A percentile compares a stretch with the other conserved stretches of the same genome.
Evolutionary conservation across 2,329 filamentous ascomycete species (phyloP).

Genomic region (Alternaria triticina): DNA sequence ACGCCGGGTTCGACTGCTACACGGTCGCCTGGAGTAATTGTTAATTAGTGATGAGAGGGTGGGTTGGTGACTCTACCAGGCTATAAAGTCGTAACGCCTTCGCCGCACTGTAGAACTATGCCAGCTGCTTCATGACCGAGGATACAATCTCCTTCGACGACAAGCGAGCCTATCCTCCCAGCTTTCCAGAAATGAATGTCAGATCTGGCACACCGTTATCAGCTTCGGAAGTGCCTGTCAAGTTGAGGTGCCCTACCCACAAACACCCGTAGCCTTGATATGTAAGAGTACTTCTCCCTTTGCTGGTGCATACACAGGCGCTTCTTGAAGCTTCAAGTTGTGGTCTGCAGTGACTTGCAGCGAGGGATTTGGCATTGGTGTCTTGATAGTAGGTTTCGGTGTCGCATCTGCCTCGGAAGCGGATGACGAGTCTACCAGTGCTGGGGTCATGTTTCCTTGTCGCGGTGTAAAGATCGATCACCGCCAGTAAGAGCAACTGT

Average conservation of each 20-base stretch:
- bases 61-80: constrained; percentile 41
- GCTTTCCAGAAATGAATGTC: constrained; percentile 74
- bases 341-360: constrained; percentile 68
- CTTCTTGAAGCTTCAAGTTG: constrained; percentile 62
- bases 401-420: constrained; percentile 4
- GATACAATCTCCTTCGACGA: constrained; percentile 68
- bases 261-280: constrained; percentile 68
- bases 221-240: background rate
- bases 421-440: background rate
- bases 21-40: constrained; percentile 58
- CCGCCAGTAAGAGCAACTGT: background rate
- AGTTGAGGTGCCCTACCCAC: constrained; percentile 55
- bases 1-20: constrained; percentile 72
- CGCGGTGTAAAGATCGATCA: background rate
- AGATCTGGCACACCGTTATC: constrained; percentile 52
- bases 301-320: constrained; percentile 62
- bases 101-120: constrained; percentile 63
- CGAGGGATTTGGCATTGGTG: constrained; percentile 58
- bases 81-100: constrained; percentile 60
- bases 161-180: constrained; percentile 67
- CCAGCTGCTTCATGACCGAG: constrained; percentile 71
- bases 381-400: constrained; percentile 22
- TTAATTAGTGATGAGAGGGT: background rate
- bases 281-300: constrained; percentile 65
- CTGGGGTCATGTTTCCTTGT: constrained; percentile 12